Evolutionary conservation across 179 eudicot species (phyloP), one percentile per base, ranked within the genome.

Genomic region (Silene noctiflora): DNA sequence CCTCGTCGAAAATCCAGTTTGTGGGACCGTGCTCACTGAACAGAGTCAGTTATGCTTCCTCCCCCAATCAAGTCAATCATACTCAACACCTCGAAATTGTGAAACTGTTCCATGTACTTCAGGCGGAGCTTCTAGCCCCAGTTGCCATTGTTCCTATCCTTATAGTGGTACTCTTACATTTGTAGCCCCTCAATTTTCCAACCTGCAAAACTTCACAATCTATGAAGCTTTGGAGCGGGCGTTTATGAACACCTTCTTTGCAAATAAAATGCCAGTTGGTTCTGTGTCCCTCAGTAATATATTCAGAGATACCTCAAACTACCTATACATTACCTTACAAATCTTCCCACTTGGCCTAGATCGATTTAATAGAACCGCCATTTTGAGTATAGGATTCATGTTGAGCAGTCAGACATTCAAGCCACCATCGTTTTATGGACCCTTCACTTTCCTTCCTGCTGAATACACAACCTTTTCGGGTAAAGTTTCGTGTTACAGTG

Each of bases 321-420:
- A 92, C 78, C 88, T 92, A 10, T 27, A 65, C n/a, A 42, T 92
- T 35, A 71, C 62, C 66, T 76, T 92, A 35, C 84, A 79, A 31
- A 55, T 91, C 72, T 92, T 91, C 72, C 92, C 94, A 44, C 73
- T 67, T 64, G 87, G 86, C 72, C 82, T 72, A 73, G 83, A 63
- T 14, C 58, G 69, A 53, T 92, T 89, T 78, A 87, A 87, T 78
- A 81, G 79, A 74, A 80, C 91, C 6, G 90, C 82, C 56, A 65
- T 91, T 72, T 72, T 76, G 44, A 31, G 25, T 8, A 71, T 88
- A 16, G 92, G 87, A 0, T 84, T 79, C 72, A 48, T 83, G 51
- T 78, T 91, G 6, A 89, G 89, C 77, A 88, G 87, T 67, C 96
- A 89, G 79, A 85, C 86, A 10, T 91, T 81, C 78, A 77, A 85